These are phyloP conservation scores for Trichophyton benhamiae DNA, from an alignment of 2,329 filamentous ascomycete genomes.

Conservation along the genomic window DNA sequence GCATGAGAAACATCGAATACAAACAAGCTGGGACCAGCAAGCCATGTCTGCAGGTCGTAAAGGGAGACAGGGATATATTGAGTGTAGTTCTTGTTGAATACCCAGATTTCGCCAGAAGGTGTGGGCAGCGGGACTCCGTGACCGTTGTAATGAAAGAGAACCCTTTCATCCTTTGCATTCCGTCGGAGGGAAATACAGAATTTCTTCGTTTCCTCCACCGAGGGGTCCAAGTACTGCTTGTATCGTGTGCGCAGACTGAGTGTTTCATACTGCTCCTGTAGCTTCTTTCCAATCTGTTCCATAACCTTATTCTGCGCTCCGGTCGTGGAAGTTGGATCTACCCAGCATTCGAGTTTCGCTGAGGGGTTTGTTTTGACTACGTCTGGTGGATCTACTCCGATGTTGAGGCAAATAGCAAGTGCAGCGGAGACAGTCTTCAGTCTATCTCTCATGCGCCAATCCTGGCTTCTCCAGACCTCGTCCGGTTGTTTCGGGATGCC, in stretches of 20 bases:
- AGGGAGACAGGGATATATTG: conserved; percentile 96
- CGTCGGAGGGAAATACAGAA: conserved; percentile 81
- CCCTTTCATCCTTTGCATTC: conserved; percentile 89
- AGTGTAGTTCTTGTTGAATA: conserved; percentile 97
- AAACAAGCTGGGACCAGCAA: conserved; percentile 88
- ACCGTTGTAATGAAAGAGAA: conserved; percentile 97
- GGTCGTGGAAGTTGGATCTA: conserved; percentile 71
- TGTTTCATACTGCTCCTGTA: conserved; percentile 95
- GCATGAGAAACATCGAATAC: conserved; percentile 98
- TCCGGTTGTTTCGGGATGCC: conserved; percentile 60
- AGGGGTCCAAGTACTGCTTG: conserved; percentile 92
- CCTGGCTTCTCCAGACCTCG: conserved; percentile 53
- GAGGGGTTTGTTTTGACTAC: conserved; percentile 91
- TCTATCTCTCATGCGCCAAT: conserved; percentile 95
- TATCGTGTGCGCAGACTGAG: conserved; percentile 91
- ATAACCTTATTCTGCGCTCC: conserved; percentile 67
- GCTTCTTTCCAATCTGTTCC: conserved; percentile 85
- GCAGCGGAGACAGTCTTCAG: conserved; percentile 95
- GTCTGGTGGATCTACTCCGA: conserved; percentile 93
- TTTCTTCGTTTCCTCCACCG: conserved; percentile 92
- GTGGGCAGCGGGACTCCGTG: conserved; percentile 95
- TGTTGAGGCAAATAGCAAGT: conserved; percentile 87
- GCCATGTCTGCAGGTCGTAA: conserved; percentile 90
- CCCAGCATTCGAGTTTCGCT: conserved; percentile 92
- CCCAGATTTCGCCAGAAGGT: conserved; percentile 93